A percentile compares a stretch with the other conserved stretches of the same genome.
Conservation (phyloP, 345 rosid species). For the Bruguiera sexangula region DNA sequence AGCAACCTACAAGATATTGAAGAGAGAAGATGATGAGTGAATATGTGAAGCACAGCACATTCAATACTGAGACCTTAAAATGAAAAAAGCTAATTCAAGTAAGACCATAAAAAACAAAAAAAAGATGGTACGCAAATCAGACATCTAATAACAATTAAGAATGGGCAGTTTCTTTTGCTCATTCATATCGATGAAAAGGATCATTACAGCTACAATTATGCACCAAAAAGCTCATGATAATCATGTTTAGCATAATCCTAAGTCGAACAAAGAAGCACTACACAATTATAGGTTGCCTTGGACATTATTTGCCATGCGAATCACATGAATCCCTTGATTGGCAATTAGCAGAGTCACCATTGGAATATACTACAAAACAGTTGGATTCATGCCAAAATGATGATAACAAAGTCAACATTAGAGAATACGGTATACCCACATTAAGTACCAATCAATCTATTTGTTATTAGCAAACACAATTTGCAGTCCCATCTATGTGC, state of each 20-base stretch:
- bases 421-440: neutral
- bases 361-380: neutral
- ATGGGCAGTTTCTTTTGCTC: neutral
- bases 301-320: neutral
- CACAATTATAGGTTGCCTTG: neutral
- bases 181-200: neutral
- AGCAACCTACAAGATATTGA: constrained; percentile 50
- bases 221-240: neutral
- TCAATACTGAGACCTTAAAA: neutral
- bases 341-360: neutral
- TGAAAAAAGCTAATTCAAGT: neutral
- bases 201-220: neutral
- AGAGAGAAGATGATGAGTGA: neutral
- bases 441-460: neutral
- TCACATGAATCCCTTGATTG: neutral
- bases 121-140: no score
- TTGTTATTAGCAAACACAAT: neutral
- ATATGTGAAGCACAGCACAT: neutral
- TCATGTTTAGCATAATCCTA: neutral
- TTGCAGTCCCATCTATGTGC: neutral
- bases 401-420: neutral
- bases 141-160: no score
- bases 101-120: no score
- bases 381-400: neutral
- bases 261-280: neutral